These are phyloP conservation scores for Candida montana DNA, from an alignment of 805 yeast genomes.

Conservation along the genomic window DNA sequence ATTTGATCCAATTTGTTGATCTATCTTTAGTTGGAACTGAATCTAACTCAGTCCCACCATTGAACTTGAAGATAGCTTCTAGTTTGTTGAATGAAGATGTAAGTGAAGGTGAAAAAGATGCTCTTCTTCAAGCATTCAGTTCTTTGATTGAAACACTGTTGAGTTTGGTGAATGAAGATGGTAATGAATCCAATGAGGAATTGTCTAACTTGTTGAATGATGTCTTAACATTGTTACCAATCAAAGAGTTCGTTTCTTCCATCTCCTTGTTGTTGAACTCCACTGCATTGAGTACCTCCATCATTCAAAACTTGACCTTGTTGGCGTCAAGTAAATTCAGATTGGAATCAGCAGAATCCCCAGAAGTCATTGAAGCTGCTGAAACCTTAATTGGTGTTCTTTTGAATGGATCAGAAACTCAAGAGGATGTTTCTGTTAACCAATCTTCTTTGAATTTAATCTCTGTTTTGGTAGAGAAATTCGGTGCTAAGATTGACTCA, in stretches of 20 bases:
- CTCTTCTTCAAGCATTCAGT: conserved; percentile 17
- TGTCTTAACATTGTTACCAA: conserved; percentile 67
- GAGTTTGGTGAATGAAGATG: conserved; percentile 14
- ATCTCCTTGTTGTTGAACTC: conserved; percentile 37
- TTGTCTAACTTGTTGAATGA: conserved; percentile 51
- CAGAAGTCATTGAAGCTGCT: conserved; percentile 46
- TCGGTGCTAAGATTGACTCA: conserved; percentile 46
- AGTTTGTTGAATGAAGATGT: conserved; percentile 38
- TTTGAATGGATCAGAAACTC: conserved; percentile 30
- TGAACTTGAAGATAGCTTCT: conserved; percentile 51
- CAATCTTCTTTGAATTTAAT: conserved; percentile 69
- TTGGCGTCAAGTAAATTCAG: conserved; percentile 67
- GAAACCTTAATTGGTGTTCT: conserved; percentile 45
- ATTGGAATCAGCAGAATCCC: conserved; percentile 52
- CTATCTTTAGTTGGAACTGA: conserved; percentile 31
- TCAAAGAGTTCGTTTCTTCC: conserved; percentile 63
- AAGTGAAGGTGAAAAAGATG: conserved; percentile 8
- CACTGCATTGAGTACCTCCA: conserved; percentile 34
- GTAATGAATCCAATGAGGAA: conserved; percentile 15
- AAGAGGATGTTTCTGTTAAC: conserved; percentile 39
- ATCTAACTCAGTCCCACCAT: conserved; percentile 37
- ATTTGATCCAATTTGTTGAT: conserved; percentile 53
- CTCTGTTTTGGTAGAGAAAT: conserved; percentile 57
- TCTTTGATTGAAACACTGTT: conserved; percentile 17
- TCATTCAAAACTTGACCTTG: conserved; percentile 56